Conservation (phyloP, 2,329 filamentous ascomycete species). For the Scedosporium aurantiacum region DNA sequence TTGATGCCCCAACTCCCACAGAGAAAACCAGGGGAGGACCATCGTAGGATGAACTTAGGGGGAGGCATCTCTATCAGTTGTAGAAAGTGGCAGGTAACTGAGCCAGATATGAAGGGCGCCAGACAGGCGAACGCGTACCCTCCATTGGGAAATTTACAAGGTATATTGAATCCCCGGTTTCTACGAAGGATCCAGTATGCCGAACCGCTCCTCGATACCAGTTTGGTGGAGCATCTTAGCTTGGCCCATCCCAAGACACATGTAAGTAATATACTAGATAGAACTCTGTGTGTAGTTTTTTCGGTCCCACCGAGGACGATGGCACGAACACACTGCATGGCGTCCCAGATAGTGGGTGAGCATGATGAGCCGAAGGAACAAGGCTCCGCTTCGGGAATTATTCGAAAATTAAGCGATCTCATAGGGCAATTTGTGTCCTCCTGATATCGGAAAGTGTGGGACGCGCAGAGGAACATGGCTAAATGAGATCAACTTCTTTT, state of each 20-base stretch:
- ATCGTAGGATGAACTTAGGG: background rate
- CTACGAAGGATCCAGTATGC: constrained; percentile 1
- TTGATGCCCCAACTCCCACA: background rate
- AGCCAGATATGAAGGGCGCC: background rate
- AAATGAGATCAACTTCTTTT: background rate
- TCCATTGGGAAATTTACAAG: background rate
- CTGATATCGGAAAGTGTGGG: background rate
- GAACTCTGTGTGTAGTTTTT: background rate
- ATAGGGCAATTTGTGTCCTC: constrained; percentile 5
- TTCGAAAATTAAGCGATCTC: constrained; percentile 2
- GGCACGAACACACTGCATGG: background rate
- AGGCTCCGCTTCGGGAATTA: background rate
- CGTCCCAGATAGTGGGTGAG: background rate
- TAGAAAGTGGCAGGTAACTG: background rate
- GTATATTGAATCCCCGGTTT: constrained; percentile 1
- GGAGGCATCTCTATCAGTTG: background rate
- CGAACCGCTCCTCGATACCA: background rate
- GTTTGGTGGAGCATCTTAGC: background rate
- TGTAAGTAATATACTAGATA: background rate
- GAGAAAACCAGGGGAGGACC: background rate
- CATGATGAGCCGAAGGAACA: background rate
- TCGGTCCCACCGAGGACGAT: background rate
- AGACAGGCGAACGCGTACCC: background rate
- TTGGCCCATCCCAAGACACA: background rate
- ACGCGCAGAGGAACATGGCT: background rate